Base-by-base conservation (phyloP, 208 protist genomes). In the Wallacemonas sp. region DNA sequence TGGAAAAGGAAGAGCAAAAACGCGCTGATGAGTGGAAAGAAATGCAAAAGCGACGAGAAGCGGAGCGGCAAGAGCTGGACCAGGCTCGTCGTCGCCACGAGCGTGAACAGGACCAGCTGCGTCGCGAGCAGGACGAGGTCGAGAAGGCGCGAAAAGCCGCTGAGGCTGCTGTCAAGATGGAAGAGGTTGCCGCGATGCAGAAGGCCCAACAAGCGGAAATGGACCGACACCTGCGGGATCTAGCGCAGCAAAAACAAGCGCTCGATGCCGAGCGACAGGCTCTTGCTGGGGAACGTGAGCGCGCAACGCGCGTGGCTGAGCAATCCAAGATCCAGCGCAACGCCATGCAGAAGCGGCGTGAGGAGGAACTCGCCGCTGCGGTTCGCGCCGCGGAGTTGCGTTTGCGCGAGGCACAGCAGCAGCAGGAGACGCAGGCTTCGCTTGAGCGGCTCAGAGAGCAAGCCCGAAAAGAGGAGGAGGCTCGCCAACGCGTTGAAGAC, bases 1-100 rank as follows among this genome's bases (percentile, higher is more conserved):
- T 94, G 45, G 88, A 90, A 65, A 68, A 78, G 27, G 88, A 94
- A 61, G 83, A 94, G 71, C 74, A 80, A 42, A 66, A 81, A 47
- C 74, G 78, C 3, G 84, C 81, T 1, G 79, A 87, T 22, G 84
- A 89, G 66, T 91, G 84, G 84, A 80, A 80, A 22, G 75, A 87
- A 51, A 77, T 94, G 70, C 88, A 94, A 72, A 68, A 79, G 46
- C 70, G 73, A 6, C 82, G 88, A 21, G 81, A 91, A 58, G 44
- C 67, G 39, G 82, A 91, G 60, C 75, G 82, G 0, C 84, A 88
- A 30, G 66, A 75, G 34, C 62, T 70, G 62, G 86, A 71, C 45
- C 70, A 77, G 39, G 69, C 74, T 56, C 38, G 65, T 34, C 66
- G 77, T 26, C 80, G 80, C 28, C 67, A 54, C n/a, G 82, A 89